Evolutionary conservation across 345 rosid genomes (phyloP).

Genomic region (Hibiscus trionum): DNA sequence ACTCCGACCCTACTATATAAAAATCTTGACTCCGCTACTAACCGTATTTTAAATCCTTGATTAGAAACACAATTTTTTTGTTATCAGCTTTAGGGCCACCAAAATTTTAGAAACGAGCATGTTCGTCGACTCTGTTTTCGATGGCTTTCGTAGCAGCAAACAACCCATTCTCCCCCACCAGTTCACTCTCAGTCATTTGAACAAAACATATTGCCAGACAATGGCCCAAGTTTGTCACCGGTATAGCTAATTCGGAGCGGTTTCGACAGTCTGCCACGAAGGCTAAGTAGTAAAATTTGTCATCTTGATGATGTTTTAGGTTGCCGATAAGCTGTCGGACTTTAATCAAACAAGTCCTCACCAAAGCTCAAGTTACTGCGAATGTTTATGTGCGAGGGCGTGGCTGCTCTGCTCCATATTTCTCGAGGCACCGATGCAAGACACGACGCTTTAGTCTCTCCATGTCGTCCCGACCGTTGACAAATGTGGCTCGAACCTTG

Average conservation of each 20-base stretch:
- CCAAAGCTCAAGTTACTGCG: slow-evolving; percentile 20
- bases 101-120: too few relatives aligned
- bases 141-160: slow-evolving; percentile 26
- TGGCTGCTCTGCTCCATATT: neutral
- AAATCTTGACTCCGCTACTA: too few relatives aligned
- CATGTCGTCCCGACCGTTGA: slow-evolving; percentile 2
- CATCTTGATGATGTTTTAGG: neutral
- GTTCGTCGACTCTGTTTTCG: slow-evolving; percentile 22
- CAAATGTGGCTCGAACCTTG: slow-evolving; percentile 29
- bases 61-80: too few relatives aligned
- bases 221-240: slow-evolving; percentile 28
- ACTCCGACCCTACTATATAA: too few relatives aligned
- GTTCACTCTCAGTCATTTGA: slow-evolving; percentile 7
- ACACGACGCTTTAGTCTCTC: slow-evolving; percentile 21
- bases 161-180: slow-evolving; percentile 24
- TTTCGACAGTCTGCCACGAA: slow-evolving; percentile 23
- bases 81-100: too few relatives aligned
- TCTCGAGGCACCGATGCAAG: neutral
- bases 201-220: slow-evolving; percentile 18
- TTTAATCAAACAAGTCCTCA: slow-evolving; percentile 28
- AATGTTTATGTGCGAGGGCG: slow-evolving; percentile 16
- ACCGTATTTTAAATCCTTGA: too few relatives aligned
- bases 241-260: slow-evolving; percentile 14
- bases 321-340: neutral
- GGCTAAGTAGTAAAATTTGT: neutral